phyloP scores from a whole-genome alignment of 306 rosid species.

The Cicer cuneatum region DNA sequence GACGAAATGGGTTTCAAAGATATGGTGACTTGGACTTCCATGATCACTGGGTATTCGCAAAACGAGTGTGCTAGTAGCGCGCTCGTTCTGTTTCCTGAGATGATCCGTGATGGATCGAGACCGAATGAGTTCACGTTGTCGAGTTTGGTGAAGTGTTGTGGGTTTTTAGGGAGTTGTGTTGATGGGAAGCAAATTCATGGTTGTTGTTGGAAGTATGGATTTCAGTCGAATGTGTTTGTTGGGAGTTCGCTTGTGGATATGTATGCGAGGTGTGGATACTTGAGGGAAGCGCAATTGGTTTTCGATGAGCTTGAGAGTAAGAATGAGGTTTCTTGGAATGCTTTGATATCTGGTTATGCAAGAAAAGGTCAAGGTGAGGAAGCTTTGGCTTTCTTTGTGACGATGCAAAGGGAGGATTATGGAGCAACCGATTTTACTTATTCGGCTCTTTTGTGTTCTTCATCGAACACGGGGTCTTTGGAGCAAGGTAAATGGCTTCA shows the following conservation, averaged over 20 bases:
- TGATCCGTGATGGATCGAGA: constrained; percentile 40
- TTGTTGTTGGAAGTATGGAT: constrained; percentile 52
- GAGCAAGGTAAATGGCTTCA: constrained; percentile 62
- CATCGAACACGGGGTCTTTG: constrained; percentile 51
- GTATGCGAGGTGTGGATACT: constrained; percentile 58
- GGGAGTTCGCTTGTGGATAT: constrained; percentile 63
- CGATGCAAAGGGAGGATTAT: constrained; percentile 56
- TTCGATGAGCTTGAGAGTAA: constrained; percentile 49
- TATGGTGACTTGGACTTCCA: constrained; percentile 58
- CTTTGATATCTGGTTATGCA: constrained; percentile 53
- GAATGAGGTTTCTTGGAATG: constrained; percentile 64
- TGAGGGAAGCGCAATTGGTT: constrained; percentile 49
- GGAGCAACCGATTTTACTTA: constrained; percentile 52
- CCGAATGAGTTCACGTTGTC: constrained; percentile 57
- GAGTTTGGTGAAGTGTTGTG: constrained; percentile 52
- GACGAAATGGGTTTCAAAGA: constrained; percentile 51
- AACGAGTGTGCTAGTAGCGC: constrained; percentile 47
- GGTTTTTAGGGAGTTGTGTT: constrained; percentile 33
- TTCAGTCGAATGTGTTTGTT: constrained; percentile 48
- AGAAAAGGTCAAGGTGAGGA: constrained; percentile 54
- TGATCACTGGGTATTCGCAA: constrained; percentile 61
- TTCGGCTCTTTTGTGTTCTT: constrained; percentile 52
- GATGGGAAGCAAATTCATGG: constrained; percentile 57
- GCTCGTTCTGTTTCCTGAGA: constrained; percentile 46
- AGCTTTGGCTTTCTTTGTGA: constrained; percentile 49